Conservation (phyloP, 1,284 basidiomycete genomes). For the Trametes pubescens region DNA sequence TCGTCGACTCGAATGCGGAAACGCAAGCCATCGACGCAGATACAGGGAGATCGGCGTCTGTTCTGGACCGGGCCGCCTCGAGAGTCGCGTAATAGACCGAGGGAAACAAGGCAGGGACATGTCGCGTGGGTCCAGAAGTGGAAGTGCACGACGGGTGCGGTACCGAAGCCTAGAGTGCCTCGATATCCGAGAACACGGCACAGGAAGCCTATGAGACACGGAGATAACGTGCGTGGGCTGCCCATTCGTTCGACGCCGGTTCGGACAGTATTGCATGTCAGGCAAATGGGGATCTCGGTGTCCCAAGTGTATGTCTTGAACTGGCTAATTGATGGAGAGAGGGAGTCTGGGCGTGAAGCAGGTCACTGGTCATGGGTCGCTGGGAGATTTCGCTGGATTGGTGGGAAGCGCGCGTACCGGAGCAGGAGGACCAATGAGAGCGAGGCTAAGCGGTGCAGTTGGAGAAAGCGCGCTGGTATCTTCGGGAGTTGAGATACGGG, state of each 20-base stretch:
- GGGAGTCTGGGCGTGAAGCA: neutral
- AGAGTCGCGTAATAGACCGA: neutral
- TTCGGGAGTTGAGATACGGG: constrained; percentile 8
- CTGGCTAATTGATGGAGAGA: constrained; percentile 6
- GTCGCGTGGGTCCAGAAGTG: neutral
- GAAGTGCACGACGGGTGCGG: constrained; percentile 6
- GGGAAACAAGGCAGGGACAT: neutral
- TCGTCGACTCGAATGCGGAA: neutral
- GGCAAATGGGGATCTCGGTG: constrained; percentile 27
- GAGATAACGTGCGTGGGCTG: constrained; percentile 25
- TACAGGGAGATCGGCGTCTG: neutral
- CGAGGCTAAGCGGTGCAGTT: neutral
- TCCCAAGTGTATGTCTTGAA: constrained; percentile 3
- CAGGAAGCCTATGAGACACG: constrained; percentile 6
- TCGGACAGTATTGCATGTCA: neutral
- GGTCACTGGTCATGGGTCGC: neutral
- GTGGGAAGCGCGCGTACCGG: neutral
- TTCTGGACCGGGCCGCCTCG: neutral
- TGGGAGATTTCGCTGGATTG: neutral
- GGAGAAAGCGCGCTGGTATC: constrained; percentile 9
- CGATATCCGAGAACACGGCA: neutral
- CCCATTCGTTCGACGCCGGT: constrained; percentile 10
- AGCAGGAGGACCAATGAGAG: constrained; percentile 6
- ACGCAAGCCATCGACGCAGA: neutral
- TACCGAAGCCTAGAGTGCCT: constrained; percentile 5